Evolutionary conservation across 2,329 filamentous ascomycete genomes (phyloP).

Genomic region (Leptographium radiaticola): DNA sequence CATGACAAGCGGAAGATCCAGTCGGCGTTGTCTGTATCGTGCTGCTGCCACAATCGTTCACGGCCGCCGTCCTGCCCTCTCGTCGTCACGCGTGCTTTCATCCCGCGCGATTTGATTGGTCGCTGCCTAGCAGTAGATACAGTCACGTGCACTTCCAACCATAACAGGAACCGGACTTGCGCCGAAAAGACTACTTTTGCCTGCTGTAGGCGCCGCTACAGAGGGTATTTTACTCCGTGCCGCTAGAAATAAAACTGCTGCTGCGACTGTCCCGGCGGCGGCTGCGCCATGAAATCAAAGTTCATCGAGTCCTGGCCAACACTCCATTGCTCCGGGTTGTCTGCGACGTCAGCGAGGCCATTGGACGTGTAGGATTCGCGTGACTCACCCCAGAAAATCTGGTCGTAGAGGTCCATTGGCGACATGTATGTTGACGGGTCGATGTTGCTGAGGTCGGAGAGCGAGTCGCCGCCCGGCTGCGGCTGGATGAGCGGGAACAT

Average conservation of each 20-base stretch:
- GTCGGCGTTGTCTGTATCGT: background rate
- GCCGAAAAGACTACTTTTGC: background rate
- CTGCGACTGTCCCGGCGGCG: conserved; percentile 42
- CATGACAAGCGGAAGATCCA: conserved; percentile 24
- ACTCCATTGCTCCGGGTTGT: conserved; percentile 48
- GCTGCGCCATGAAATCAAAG: conserved; percentile 47
- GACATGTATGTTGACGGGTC: conserved; percentile 49
- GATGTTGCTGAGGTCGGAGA: conserved; percentile 31
- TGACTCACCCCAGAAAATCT: conserved; percentile 52
- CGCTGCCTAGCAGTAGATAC: background rate
- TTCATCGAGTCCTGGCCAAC: conserved; percentile 41
- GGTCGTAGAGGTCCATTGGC: conserved; percentile 55
- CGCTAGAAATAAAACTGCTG: conserved; percentile 42
- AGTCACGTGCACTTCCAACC: background rate
- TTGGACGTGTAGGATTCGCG: background rate
- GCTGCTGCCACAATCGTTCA: background rate
- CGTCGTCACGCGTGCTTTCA: background rate
- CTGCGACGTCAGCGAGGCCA: conserved; percentile 20
- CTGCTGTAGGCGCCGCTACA: too few relatives aligned
- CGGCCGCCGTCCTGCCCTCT: background rate
- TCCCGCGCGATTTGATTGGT: background rate
- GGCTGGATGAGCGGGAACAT: conserved; percentile 22
- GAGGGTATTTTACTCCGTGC: background rate
- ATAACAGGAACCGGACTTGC: background rate
- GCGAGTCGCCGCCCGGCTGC: background rate